Percentiles rank a stretch among this genome's conserved stretches.
phyloP scores from a whole-genome alignment of 139 green algal genomes.

The Micractinium sp. region DNA sequence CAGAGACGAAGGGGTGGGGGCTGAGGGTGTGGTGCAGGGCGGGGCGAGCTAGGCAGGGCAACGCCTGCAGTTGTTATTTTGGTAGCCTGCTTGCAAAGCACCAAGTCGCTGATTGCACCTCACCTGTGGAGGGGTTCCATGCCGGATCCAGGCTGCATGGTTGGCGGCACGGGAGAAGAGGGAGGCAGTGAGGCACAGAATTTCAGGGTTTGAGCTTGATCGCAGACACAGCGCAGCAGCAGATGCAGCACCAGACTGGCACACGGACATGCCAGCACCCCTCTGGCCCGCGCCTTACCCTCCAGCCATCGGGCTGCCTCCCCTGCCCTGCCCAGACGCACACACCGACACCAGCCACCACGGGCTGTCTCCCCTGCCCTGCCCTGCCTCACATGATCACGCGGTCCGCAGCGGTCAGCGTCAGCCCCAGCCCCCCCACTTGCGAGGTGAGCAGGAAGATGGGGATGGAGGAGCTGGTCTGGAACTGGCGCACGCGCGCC shows the following conservation, averaged over 20 bases:
- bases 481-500: conserved; percentile 75
- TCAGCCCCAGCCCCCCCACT: conserved; percentile 95
- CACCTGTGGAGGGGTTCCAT: conserved; percentile 72
- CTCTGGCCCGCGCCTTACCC: too few species aligned
- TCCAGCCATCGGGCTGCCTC: too few species aligned
- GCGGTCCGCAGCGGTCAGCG: conserved; percentile 90
- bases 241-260: neutral
- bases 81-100: too few species aligned
- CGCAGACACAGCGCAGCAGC: neutral
- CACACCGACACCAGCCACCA: neutral
- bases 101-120: neutral
- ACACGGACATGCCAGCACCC: neutral
- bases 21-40: neutral
- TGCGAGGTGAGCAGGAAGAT: conserved; percentile 93
- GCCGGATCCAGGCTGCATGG: conserved; percentile 59
- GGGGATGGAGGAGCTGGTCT: conserved; percentile 68
- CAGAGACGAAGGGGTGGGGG: neutral
- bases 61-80: too few species aligned
- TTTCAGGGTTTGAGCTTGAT: neutral
- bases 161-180: neutral
- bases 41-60: neutral
- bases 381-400: conserved; percentile 70
- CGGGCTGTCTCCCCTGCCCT: too few species aligned
- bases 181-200: neutral
- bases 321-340: neutral